A percentile compares a stretch with the other conserved stretches of the same genome.
Evolutionary conservation across 2,329 filamentous ascomycete species (phyloP).

Genomic region (Phialophora macrospora): DNA sequence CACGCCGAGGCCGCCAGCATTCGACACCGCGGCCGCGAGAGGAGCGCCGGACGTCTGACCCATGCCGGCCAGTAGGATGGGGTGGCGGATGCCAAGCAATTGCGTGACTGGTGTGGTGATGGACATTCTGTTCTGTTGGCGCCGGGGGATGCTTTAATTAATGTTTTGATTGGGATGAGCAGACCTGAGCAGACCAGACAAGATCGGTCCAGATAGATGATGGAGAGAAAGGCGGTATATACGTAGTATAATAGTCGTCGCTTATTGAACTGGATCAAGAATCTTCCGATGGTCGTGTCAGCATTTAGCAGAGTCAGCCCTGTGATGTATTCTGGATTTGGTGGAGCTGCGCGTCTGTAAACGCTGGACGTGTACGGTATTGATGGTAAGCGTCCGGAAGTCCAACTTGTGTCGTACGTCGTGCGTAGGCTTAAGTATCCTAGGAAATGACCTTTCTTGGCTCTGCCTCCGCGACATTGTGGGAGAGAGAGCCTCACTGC

Average conservation of each 20-base stretch:
- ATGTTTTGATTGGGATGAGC: neutral
- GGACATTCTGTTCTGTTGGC: constrained; percentile 29
- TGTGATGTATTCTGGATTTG: neutral
- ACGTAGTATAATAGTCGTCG: neutral
- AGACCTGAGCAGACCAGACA: no score
- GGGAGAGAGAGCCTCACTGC: no score
- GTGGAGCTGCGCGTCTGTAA: neutral
- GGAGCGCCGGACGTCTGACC: constrained; percentile 36
- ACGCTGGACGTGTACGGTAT: no score
- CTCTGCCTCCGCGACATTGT: no score
- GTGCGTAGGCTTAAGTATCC: no score
- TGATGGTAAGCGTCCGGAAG: no score
- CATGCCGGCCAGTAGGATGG: constrained; percentile 40
- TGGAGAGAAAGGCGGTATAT: neutral
- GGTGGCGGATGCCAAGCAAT: constrained; percentile 38
- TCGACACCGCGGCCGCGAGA: constrained; percentile 39
- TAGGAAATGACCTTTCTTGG: no score
- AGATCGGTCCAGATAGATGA: no score
- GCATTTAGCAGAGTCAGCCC: neutral
- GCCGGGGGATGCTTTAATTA: no score
- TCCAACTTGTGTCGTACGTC: no score
- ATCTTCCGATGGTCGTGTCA: neutral
- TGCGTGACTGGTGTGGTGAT: constrained; percentile 36
- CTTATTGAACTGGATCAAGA: neutral
- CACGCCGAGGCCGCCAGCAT: constrained; percentile 40